Conservation (phyloP, 768 basidiomycete genomes). For the Kwoniella newhampshirensis region DNA sequence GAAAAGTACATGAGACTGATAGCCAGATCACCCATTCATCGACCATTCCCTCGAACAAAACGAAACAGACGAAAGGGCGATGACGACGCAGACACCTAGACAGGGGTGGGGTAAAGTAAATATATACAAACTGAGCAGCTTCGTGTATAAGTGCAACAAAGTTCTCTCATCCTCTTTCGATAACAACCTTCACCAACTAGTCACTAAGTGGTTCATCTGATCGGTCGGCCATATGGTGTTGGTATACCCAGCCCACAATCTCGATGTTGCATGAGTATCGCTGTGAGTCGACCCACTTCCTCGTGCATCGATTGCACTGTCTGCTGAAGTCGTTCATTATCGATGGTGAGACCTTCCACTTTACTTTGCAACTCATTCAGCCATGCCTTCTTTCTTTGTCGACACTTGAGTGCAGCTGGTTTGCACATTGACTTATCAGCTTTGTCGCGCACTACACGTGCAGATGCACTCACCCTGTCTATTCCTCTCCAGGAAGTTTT, state of each 20-base stretch:
- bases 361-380: constrained; percentile 85
- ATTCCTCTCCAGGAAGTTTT: constrained; percentile 95
- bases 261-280: constrained; percentile 55
- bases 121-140: too few relatives aligned
- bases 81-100: too few relatives aligned
- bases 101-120: too few relatives aligned
- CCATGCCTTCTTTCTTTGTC: constrained; percentile 99
- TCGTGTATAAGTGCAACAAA: too few relatives aligned
- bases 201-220: constrained; percentile 13
- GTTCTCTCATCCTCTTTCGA: background rate
- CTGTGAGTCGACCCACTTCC: constrained; percentile 76
- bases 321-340: constrained; percentile 88
- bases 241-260: constrained; percentile 52
- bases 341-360: constrained; percentile 85
- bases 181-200: background rate
- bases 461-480: constrained; percentile 71
- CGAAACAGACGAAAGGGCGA: too few relatives aligned
- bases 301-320: constrained; percentile 85
- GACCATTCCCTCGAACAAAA: too few relatives aligned
- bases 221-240: constrained; percentile 37
- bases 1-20: too few relatives aligned
- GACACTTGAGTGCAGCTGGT: constrained; percentile 93
- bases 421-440: background rate
- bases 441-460: background rate
- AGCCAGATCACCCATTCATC: too few relatives aligned